A percentile compares a stretch with the other conserved stretches of the same genome.
Evolutionary conservation across 176 grass and related monocot species (phyloP).

Genomic region (Oryza rufipogon): DNA sequence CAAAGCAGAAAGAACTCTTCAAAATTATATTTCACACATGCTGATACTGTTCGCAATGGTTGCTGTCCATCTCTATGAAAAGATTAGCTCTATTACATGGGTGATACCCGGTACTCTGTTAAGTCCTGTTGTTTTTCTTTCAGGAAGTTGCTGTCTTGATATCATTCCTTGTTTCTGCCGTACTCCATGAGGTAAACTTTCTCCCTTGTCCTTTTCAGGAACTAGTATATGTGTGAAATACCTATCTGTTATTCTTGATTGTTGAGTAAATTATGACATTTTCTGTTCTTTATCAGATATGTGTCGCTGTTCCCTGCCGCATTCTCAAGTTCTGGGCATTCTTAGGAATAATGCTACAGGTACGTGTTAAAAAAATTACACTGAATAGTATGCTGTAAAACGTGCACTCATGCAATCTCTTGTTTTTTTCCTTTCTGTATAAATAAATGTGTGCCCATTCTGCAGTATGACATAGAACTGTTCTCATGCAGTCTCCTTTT

Average conservation of each 20-base stretch:
- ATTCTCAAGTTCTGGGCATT: conserved; percentile 97
- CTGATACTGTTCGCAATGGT: not conserved
- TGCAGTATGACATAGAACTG: not conserved
- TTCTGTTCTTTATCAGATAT: conserved; percentile 63
- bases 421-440: not conserved
- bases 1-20: no score
- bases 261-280: conserved; percentile 33
- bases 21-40: not conserved
- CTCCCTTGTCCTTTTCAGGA: not conserved
- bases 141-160: conserved; percentile 89
- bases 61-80: not conserved
- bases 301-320: conserved; percentile 85
- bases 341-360: conserved; percentile 95
- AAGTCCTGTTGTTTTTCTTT: conserved; percentile 38
- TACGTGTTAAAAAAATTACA: conserved; percentile 30
- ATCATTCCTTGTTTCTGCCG: conserved; percentile 90
- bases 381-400: not conserved
- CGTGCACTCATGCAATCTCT: not conserved
- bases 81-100: conserved; percentile 3
- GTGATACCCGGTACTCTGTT: conserved; percentile 15
- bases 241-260: not conserved
- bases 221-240: not conserved
- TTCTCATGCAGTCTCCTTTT: conserved; percentile 29
- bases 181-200: conserved; percentile 86
- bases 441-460: not conserved